Base-by-base conservation (phyloP, 192 early-diverging fungal genomes). In the Backusella psychrophila region DNA sequence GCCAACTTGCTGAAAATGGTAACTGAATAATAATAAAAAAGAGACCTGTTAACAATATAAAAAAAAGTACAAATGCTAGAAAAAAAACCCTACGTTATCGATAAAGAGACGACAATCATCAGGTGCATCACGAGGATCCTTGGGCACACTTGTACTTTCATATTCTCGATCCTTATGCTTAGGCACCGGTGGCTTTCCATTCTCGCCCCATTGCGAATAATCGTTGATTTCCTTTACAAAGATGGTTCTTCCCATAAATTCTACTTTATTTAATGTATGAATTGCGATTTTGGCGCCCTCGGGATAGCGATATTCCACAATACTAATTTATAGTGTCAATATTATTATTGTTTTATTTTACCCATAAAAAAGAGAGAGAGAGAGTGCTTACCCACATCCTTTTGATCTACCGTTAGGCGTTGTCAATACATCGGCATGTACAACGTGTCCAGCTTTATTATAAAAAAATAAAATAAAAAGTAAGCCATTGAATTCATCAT, bases 201-300 rank as follows among this genome's bases (percentile, higher is more conserved):
- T 29, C 9, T 29, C 56, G 9, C 56, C 56, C 56, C 56, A 63
- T 23, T 63, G 56, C 11, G 21, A 14, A 29, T 63, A 29, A 14
- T 63, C 56, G 26, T 63, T 63, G 76, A 92, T 91, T 85, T 96
- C 95, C 26, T 94, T 83, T 23, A 96, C 86, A 81, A 95, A 94
- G 23, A 95, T 86, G 4, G 88, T 87, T 69, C 95, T 80, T 31
- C 93, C 93, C 85, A 94, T 89, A 66, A 96, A 79, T 2, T 85
- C 80, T 0, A 89, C 87, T 74, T 94, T 89, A 71, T 90, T 89
- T 26, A 95, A 81, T 42, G 87, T 89, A 17, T 85, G 80, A 79
- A 96, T 96, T 4, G 95, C 94, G 26, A 86, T 75, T 75, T 92
- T 85, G 4, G 93, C 94, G 72, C 95, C 93, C 75, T 96, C 94